Percentiles rank a stretch among this genome's conserved stretches.
phyloP scores from a whole-genome alignment of 129 eudicot genomes.

The Saussurea involucrata region DNA sequence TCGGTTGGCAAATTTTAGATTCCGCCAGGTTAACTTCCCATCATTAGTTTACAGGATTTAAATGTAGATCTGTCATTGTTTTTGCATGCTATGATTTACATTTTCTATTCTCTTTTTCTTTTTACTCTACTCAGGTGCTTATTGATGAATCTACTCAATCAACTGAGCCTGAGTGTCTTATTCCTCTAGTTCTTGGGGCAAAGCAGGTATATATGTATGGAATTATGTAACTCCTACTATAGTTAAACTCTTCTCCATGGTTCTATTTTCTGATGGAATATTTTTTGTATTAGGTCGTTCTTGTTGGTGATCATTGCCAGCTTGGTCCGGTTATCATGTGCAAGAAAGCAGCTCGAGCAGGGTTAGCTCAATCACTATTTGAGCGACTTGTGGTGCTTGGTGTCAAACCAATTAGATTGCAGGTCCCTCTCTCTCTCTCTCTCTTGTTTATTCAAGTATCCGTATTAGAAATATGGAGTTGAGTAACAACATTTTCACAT shows the following conservation, averaged over 20 bases:
- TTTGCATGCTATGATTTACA: background rate
- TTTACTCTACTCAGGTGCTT: constrained; percentile 48
- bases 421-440: constrained; percentile 34
- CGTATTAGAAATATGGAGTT: background rate
- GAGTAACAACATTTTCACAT: background rate
- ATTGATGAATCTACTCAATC: constrained; percentile 86
- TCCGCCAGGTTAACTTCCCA: constrained; percentile 51
- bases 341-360: constrained; percentile 91
- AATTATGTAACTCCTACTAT: background rate
- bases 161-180: constrained; percentile 81
- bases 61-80: background rate
- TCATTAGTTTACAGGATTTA: background rate
- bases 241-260: background rate
- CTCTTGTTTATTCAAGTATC: background rate
- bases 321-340: constrained; percentile 90
- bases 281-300: constrained; percentile 41
- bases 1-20: constrained; percentile 68
- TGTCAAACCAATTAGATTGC: constrained; percentile 74
- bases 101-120: background rate
- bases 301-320: constrained; percentile 87
- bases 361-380: constrained; percentile 73
- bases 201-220: constrained; percentile 46
- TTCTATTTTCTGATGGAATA: background rate
- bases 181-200: constrained; percentile 78
- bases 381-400: constrained; percentile 73